Conservation (phyloP, 192 early-diverging fungal genomes). For the Funneliformis geosporum region DNA sequence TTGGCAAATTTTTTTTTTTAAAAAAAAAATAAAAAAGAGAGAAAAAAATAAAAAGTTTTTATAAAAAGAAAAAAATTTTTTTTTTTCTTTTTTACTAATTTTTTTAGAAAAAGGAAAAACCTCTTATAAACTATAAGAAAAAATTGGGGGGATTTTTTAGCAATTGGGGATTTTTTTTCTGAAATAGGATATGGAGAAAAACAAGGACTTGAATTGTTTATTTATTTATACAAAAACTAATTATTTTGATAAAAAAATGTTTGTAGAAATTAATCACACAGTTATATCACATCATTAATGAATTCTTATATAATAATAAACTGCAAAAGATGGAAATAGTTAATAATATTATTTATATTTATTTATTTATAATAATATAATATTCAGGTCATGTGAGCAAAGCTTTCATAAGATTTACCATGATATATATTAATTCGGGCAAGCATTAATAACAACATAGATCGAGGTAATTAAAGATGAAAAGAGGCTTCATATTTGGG, state of each 20-base stretch:
- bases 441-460: no score
- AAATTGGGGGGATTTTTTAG: no score
- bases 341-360: not conserved
- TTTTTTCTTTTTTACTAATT: not conserved
- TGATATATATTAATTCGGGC: not conserved
- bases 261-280: not conserved
- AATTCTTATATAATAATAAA: not conserved
- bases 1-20: not conserved
- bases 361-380: not conserved
- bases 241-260: not conserved
- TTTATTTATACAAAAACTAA: conserved; percentile 1
- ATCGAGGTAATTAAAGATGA: no score
- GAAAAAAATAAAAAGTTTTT: not conserved
- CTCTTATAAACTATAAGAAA: no score
- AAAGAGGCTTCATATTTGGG: no score
- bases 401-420: no score
- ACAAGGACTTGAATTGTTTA: not conserved
- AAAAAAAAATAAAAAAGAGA: not conserved
- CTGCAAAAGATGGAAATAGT: not conserved
- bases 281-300: not conserved
- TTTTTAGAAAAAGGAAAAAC: no score
- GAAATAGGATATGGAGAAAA: no score
- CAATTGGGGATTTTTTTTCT: not conserved
- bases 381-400: not conserved
- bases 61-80: no score